These are phyloP conservation scores for Avena atlantica DNA, from an alignment of 176 grass and related monocot genomes.

Conservation along the genomic window DNA sequence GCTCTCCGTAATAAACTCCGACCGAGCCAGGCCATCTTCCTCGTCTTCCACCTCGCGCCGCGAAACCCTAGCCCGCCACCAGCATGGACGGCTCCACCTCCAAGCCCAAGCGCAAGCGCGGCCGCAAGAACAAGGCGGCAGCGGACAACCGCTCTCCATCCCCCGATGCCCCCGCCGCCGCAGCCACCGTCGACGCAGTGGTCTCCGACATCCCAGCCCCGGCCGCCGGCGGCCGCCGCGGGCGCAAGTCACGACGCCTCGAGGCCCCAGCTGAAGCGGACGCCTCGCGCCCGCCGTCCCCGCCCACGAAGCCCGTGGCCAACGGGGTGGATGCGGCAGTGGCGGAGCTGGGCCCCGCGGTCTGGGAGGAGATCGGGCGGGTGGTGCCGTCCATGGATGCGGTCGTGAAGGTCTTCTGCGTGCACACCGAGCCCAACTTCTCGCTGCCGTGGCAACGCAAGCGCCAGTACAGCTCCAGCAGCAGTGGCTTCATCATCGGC, in stretches of 20 bases:
- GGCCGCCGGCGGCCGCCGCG: conserved; percentile 25
- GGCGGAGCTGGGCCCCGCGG: conserved; percentile 33
- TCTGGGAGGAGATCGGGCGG: conserved; percentile 75
- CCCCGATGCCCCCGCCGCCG: conserved; percentile 1
- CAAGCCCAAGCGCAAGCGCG: conserved; percentile 58
- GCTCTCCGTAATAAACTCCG: conserved; percentile 8
- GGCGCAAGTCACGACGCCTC: conserved; percentile 55
- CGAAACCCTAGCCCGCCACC: conserved; percentile 55
- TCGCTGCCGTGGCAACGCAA: conserved; percentile 94
- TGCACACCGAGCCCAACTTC: conserved; percentile 95
- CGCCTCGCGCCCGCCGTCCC: conserved; percentile 33
- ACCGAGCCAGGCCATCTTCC: conserved; percentile 13
- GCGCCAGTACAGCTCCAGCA: conserved; percentile 92
- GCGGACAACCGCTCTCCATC: conserved; percentile 35
- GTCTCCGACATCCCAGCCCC: conserved; percentile 20
- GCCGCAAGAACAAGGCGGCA: conserved; percentile 60
- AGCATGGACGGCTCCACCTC: conserved; percentile 55
- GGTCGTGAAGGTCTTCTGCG: conserved; percentile 98
- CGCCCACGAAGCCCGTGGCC: conserved; percentile 30
- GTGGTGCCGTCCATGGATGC: conserved; percentile 91
- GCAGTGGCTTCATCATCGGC: conserved; percentile 83
- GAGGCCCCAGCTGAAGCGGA: conserved; percentile 44
- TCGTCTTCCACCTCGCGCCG: conserved; percentile 15
- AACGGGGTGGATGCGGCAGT: conserved; percentile 40
- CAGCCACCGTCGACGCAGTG: background rate